A percentile compares a stretch with the other conserved stretches of the same genome.
Conservation (phyloP, 306 rosid genomes). For the Ormosia semicastrata region DNA sequence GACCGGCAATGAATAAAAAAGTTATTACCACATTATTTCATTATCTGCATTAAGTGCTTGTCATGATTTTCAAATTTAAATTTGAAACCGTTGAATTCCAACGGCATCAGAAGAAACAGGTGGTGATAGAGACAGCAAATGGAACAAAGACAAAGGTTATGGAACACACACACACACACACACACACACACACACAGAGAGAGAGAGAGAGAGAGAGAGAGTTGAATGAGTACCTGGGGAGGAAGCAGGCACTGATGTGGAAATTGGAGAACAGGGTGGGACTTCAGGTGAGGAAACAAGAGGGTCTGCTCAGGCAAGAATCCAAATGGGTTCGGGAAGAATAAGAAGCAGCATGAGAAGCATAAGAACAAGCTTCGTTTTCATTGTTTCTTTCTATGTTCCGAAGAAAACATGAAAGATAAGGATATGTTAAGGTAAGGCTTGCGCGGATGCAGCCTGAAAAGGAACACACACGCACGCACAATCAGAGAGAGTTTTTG, state of each 20-base stretch:
- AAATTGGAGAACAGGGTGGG: constrained; percentile 45
- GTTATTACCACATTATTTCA: not conserved
- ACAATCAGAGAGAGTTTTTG: not conserved
- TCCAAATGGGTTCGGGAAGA: constrained; percentile 45
- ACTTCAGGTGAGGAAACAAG: constrained; percentile 41
- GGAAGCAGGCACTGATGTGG: constrained; percentile 53
- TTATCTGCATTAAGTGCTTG: constrained; percentile 35
- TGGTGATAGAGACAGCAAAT: constrained; percentile 19
- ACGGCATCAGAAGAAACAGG: constrained; percentile 11
- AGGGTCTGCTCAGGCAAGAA: constrained; percentile 41
- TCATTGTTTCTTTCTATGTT: constrained; percentile 27
- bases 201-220: constrained; percentile 16
- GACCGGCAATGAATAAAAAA: not conserved
- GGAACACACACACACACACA: no score
- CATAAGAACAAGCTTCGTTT: constrained; percentile 45
- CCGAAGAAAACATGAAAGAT: constrained; percentile 40
- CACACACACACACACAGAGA: no score
- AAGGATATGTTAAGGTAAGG: constrained; percentile 1
- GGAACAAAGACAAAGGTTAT: not conserved
- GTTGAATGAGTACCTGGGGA: constrained; percentile 58
- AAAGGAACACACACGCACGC: constrained; percentile 8
- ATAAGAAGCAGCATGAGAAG: constrained; percentile 32
- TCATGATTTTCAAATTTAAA: constrained; percentile 43
- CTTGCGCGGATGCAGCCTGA: constrained; percentile 21
- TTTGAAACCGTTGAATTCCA: constrained; percentile 27